Conservation (phyloP, 306 rosid genomes). For the Mucuna pruriens region DNA sequence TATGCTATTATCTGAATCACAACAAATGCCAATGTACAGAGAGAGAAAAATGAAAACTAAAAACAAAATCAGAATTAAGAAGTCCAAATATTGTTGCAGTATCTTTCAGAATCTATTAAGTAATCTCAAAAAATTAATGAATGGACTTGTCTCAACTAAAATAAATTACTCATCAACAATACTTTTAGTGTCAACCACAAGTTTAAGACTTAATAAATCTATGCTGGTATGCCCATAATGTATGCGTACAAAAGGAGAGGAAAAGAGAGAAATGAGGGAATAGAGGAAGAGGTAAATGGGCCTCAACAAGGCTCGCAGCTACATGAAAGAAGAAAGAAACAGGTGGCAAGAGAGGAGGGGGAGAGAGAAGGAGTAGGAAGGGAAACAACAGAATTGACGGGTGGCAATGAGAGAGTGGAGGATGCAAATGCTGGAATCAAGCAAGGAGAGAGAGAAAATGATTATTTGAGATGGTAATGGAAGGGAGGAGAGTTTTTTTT, state of each 20-base stretch:
- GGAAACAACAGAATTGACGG: not conserved
- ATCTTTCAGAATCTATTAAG: slow-evolving; percentile 13
- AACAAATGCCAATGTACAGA: slow-evolving; percentile 13
- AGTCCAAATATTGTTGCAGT: slow-evolving; percentile 1
- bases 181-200: slow-evolving; percentile 1
- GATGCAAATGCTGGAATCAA: not conserved
- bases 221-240: not conserved
- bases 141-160: slow-evolving; percentile 30
- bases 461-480: not conserved
- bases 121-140: slow-evolving; percentile 7
- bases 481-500: not conserved
- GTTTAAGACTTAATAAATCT: slow-evolving; percentile 8
- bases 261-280: not conserved
- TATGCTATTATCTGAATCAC: too few species aligned
- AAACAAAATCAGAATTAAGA: not conserved
- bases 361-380: too few species aligned
- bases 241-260: not conserved
- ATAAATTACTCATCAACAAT: slow-evolving; percentile 3
- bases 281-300: not conserved
- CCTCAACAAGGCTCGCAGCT: not conserved
- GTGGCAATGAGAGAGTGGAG: not conserved
- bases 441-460: not conserved
- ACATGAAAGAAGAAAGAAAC: too few species aligned
- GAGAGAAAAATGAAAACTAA: slow-evolving; percentile 14
- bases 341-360: too few species aligned